Percentiles rank a stretch among this genome's conserved stretches.
Evolutionary conservation across 73 alveolate genomes (phyloP).

Genomic region (Strombidium stylifer): DNA sequence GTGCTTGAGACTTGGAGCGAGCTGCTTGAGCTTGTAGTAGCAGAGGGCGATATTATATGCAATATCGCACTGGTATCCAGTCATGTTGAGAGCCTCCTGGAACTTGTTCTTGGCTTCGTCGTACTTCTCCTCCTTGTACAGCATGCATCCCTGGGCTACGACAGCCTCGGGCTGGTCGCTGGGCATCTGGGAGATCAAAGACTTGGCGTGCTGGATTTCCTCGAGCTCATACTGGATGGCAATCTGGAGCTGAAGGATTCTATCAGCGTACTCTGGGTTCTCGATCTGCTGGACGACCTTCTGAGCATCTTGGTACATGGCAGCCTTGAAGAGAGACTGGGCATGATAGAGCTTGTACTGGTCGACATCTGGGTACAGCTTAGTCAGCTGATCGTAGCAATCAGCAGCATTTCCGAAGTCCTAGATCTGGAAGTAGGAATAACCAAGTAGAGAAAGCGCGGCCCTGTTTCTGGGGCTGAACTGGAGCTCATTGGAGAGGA

Average conservation of each 20-base stretch:
- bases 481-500: conserved; percentile 77
- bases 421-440: conserved; percentile 91
- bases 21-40: conserved; percentile 92
- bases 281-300: conserved; percentile 79
- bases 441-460: conserved; percentile 92
- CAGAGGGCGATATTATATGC: conserved; percentile 99
- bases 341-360: conserved; percentile 71
- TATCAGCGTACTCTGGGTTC: conserved; percentile 65
- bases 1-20: conserved; percentile 92
- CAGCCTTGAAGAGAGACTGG: conserved; percentile 68
- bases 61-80: conserved; percentile 91
- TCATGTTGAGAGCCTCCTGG: conserved; percentile 90
- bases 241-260: conserved; percentile 73
- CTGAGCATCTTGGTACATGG: conserved; percentile 82
- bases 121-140: conserved; percentile 88
- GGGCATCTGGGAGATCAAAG: conserved; percentile 69
- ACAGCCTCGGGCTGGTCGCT: conserved; percentile 82
- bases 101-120: conserved; percentile 95
- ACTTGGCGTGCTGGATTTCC: conserved; percentile 87
- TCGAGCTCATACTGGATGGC: conserved; percentile 87
- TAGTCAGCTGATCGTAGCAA: conserved; percentile 86
- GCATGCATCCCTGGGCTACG: conserved; percentile 88
- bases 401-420: conserved; percentile 91
- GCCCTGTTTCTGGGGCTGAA: conserved; percentile 85
- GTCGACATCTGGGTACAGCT: conserved; percentile 74